Percentiles rank a stretch among this genome's conserved stretches.
These are phyloP conservation scores for Kalanchoe fedtschenkoi DNA, from an alignment of 164 flowering plant species.

Conservation along the genomic window DNA sequence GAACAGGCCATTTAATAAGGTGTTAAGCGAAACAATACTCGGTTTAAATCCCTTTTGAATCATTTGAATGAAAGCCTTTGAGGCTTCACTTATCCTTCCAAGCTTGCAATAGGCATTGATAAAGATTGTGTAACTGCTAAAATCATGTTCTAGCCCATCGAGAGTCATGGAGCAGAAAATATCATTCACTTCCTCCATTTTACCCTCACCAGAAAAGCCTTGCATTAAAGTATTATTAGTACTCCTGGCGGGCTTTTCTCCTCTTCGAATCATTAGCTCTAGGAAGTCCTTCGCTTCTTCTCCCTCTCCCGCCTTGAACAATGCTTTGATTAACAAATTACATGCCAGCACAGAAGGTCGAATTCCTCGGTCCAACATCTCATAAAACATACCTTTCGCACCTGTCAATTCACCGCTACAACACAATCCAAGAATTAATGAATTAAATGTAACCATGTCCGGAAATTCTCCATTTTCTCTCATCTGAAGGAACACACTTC, in stretches of 20 bases:
- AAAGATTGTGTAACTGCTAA: neutral
- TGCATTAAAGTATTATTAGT: slow-evolving; percentile 1
- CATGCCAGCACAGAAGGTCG: neutral
- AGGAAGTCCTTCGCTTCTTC: neutral
- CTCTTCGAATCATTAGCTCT: neutral
- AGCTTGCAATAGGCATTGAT: neutral
- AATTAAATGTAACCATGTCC: neutral
- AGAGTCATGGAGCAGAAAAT: neutral
- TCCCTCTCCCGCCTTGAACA: neutral
- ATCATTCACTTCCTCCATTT: neutral
- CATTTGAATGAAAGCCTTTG: neutral
- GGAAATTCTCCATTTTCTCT: neutral
- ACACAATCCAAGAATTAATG: neutral
- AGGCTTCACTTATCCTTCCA: neutral
- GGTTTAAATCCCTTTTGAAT: slow-evolving; percentile 3
- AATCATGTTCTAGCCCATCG: neutral
- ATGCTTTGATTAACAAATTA: neutral
- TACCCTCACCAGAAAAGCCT: slow-evolving; percentile 4
- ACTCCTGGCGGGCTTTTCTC: neutral
- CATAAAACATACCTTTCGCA: neutral
- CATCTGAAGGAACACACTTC: neutral
- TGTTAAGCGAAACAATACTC: neutral
- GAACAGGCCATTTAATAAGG: slow-evolving; percentile 4
- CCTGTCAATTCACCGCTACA: neutral
- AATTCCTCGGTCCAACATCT: slow-evolving; percentile 1